Conservation (phyloP, 2,329 filamentous ascomycete genomes). For the Neospermospora avenae region DNA sequence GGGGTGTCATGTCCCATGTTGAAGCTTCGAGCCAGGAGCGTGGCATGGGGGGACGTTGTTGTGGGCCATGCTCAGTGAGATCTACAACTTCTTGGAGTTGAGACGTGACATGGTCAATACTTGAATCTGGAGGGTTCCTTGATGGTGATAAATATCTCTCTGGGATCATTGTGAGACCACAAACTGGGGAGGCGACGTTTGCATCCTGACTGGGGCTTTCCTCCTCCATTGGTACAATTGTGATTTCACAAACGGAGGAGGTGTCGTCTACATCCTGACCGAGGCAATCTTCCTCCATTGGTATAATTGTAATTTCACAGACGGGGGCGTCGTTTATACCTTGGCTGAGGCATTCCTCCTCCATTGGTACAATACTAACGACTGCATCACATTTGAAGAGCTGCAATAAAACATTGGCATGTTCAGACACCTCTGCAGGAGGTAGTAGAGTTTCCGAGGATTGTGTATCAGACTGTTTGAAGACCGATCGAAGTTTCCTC, state of each 20-base stretch:
- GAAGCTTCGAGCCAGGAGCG: neutral
- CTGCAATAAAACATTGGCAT: too few species aligned
- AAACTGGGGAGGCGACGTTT: neutral
- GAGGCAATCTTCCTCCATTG: neutral
- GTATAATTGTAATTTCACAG: neutral
- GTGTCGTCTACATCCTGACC: neutral
- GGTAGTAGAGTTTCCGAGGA: neutral
- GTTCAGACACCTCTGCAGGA: too few species aligned
- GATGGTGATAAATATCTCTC: neutral
- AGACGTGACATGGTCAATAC: neutral
- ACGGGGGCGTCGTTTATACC: neutral
- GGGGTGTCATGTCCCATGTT: neutral
- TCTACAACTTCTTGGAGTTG: neutral
- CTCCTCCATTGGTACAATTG: neutral
- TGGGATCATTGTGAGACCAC: neutral
- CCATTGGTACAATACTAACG: neutral
- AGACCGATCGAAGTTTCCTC: neutral
- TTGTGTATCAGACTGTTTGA: neutral
- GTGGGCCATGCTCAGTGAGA: neutral
- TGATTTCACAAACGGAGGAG: neutral
- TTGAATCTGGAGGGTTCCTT: neutral
- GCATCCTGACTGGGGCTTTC: neutral
- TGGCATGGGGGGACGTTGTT: neutral
- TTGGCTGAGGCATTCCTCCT: neutral
- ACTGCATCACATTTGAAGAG: too few species aligned